These are phyloP conservation scores for Wickerhamiella slavikovae DNA, from an alignment of 805 yeast species.

Conservation along the genomic window DNA sequence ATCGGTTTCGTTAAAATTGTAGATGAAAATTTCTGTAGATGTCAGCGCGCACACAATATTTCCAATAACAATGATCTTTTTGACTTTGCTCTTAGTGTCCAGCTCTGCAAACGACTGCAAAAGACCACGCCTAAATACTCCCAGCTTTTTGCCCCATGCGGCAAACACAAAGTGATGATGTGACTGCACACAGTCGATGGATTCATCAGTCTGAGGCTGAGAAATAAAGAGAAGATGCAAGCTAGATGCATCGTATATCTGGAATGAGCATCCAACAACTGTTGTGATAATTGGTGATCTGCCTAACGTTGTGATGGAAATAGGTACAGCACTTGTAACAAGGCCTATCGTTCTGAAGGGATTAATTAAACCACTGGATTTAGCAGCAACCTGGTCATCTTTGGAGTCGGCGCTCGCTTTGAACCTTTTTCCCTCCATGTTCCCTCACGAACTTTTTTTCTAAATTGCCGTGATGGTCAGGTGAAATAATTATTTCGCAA, in stretches of 20 bases:
- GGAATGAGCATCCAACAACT: constrained; percentile 75
- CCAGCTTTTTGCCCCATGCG: constrained; percentile 48
- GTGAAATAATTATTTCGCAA: too few relatives aligned
- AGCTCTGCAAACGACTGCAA: constrained; percentile 23
- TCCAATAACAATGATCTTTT: constrained; percentile 47
- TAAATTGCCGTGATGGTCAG: too few relatives aligned
- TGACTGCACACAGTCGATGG: constrained; percentile 52
- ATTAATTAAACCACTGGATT: too few relatives aligned
- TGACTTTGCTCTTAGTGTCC: constrained; percentile 22
- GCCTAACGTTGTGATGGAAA: constrained; percentile 77
- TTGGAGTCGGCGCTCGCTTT: too few relatives aligned
- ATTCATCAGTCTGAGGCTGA: constrained; percentile 47
- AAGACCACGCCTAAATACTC: constrained; percentile 66
- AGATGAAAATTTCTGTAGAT: constrained; percentile 29
- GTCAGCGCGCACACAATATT: constrained; percentile 47
- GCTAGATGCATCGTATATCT: constrained; percentile 74
- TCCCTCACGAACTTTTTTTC: too few relatives aligned
- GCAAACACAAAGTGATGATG: constrained; percentile 74
- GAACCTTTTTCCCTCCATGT: too few relatives aligned
- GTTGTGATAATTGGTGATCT: constrained; percentile 74
- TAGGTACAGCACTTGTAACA: constrained; percentile 72
- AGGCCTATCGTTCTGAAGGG: constrained; percentile 36
- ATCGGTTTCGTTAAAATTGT: constrained; percentile 27
- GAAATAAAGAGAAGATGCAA: constrained; percentile 74
- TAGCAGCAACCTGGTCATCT: too few relatives aligned